Conservation (phyloP, 345 rosid genomes). For the Eucalyptus guilfoylei region DNA sequence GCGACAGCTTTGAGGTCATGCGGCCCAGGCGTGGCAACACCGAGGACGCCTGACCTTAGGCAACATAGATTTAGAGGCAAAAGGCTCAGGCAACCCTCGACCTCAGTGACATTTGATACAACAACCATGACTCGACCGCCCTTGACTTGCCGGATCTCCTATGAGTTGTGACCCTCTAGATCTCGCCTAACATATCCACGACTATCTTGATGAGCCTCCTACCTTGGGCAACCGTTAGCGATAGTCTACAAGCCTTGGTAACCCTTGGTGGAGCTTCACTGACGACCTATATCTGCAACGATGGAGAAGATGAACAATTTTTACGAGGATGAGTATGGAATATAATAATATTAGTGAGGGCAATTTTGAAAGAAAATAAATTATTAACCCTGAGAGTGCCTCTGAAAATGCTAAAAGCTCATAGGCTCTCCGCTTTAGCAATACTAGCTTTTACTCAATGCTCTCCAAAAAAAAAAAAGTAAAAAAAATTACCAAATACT, state of each 20-base stretch:
- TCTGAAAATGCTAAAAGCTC: neutral
- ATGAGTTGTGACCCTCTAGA: neutral
- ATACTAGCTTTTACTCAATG: neutral
- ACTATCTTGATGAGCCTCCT: rapidly evolving
- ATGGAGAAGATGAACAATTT: neutral
- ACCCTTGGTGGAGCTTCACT: too few relatives aligned
- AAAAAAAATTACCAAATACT: too few relatives aligned
- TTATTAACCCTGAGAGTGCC: neutral
- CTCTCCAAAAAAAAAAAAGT: neutral
- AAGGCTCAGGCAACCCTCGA: neutral
- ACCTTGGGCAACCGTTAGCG: neutral
- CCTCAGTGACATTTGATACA: neutral
- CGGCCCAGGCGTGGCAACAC: neutral
- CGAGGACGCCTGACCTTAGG: neutral
- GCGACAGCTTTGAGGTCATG: neutral
- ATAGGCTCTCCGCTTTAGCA: too few relatives aligned
- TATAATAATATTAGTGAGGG: neutral
- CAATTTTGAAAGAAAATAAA: too few relatives aligned
- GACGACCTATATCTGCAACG: neutral
- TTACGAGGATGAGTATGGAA: neutral
- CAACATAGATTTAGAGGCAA: neutral
- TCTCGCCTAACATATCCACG: neutral
- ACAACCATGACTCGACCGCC: neutral
- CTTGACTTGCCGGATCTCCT: neutral
- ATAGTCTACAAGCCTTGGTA: neutral